phyloP scores from a whole-genome alignment of 2,329 filamentous ascomycete genomes.

The Nemania sp. region DNA sequence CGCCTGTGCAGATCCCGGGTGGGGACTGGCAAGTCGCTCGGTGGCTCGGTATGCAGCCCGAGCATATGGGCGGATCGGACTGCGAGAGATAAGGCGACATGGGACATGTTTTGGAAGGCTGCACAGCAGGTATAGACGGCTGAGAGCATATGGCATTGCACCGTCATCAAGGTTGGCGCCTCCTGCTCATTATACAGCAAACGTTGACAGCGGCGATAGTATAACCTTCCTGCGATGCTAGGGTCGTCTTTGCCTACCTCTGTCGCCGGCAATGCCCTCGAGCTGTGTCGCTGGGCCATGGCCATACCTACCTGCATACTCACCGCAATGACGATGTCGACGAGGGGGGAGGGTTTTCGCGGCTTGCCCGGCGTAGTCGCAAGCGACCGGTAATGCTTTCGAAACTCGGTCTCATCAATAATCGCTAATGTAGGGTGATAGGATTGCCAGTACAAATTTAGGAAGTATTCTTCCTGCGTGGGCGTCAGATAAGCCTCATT shows the following conservation, averaged over 20 bases:
- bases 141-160: constrained; percentile 62
- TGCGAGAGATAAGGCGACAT: constrained; percentile 55
- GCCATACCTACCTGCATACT: constrained; percentile 62
- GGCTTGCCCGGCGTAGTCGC: constrained; percentile 49
- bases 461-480: constrained; percentile 60
- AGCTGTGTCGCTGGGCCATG: constrained; percentile 41
- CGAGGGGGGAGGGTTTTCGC: constrained; percentile 61
- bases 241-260: constrained; percentile 51
- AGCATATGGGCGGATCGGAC: constrained; percentile 61
- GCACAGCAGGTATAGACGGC: constrained; percentile 61
- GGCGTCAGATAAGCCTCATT: constrained; percentile 51
- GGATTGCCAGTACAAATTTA: constrained; percentile 61
- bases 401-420: constrained; percentile 59
- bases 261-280: constrained; percentile 31
- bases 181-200: constrained; percentile 60
- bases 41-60: constrained; percentile 62
- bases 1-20: constrained; percentile 54
- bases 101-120: constrained; percentile 62
- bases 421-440: constrained; percentile 59
- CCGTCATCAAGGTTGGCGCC: constrained; percentile 59
- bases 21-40: constrained; percentile 53
- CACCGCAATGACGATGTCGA: constrained; percentile 64
- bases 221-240: constrained; percentile 58
- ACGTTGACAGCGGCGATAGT: constrained; percentile 60
- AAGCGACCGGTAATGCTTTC: constrained; percentile 57